Base-by-base conservation (phyloP, 2,329 filamentous ascomycete genomes). In the Nothomitra cinnamomea region DNA sequence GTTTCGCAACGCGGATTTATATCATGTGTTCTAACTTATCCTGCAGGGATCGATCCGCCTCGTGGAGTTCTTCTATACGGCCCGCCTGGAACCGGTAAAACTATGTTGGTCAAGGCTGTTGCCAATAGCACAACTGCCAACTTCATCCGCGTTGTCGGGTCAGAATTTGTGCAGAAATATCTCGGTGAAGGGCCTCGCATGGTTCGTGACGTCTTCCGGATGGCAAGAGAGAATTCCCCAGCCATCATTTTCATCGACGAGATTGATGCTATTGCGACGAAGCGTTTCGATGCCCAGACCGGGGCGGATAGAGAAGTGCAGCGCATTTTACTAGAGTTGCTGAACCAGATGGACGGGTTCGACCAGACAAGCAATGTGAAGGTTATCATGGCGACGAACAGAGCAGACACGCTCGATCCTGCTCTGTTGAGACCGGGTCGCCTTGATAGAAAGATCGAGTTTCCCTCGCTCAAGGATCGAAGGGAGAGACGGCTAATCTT, bases 341-440 rank as follows among this genome's bases (percentile, higher is more conserved):
- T 98, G 59, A 98, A 98, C 73, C 92, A 98, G 72, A 98, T 98
- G 92, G 92, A 98, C 67, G 92, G 92, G 59, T 98, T 98, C 73
- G 92, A 98, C 69, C 92, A 98, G 70, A 95, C 88, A 0, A 86
- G 87, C 67, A 98, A 98, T 69, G 92, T 98, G 70, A 98, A 98
- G 75, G 92, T 98, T 67, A 98, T 98, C 72, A 98, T 98, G 92
- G 92, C 92, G 60, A 98, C 92, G 60, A 98, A 98, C 75, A 85
- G 92, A 67, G 90, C 92, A 60, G 92, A 96, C 69, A 98, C 92
- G 5, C 78, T 98, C 59, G 92, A 98, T 66, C 92, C 92, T 15
- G 92, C 92, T 42, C 77, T 98, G 57, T 79, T 98, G 57, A 87
- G 92, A 62, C 92, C 92, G 32, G 92, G 92, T 60, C 88, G 92